Evolutionary conservation across 1,139 yeast genomes (phyloP), one percentile per base, ranked within the genome.

Genomic region (Nakaseomyces nivariensis): DNA sequence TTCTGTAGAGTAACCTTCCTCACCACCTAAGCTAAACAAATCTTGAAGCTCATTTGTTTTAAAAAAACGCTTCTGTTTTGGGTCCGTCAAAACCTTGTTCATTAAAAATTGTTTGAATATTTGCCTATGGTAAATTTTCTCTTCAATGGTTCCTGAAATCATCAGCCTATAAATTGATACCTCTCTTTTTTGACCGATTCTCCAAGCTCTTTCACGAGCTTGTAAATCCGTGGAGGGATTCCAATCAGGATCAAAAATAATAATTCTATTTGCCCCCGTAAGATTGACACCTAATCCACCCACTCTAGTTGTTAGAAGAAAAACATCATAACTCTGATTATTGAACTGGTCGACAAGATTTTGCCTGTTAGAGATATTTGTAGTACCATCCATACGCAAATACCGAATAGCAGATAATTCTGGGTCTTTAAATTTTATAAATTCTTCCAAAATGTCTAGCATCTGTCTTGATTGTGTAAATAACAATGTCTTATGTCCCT

Each of bases 241-340:
- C 98, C 98, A 92, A 66, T 92, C 98, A 0, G 98, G 98, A 62
- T 92, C 98, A 64, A 76, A 92, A 17, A 92, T 92, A 22, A 92
- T 88, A 5, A 92, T 96, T 48, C 98, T 71, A 59, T 89, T 92
- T 0, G 98, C 98, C 4, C 97, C 97, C 0, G 97, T 92, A 47
- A 92, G 68, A 65, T 92, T 92, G 1, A 92, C 87, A 25, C 98
- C 98, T 44, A 92, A 72, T 0, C 98, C 98, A 27, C 98, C 98
- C 3, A 92, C 98, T 61, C 92, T 79, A 0, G 98, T 92, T 0
- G 98, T 92, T 44, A 92, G 71, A 32, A 92, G 67, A 63, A 92
- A 94, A 1, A 92, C 77, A 52, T 78, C 77, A 22, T 70, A 64
- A 0, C 76, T 69, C 55, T 82, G 81, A 10, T 70, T 73, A 62